phyloP scores from a whole-genome alignment of 1,284 basidiomycete species.

The Sporisorium scitamineum region DNA sequence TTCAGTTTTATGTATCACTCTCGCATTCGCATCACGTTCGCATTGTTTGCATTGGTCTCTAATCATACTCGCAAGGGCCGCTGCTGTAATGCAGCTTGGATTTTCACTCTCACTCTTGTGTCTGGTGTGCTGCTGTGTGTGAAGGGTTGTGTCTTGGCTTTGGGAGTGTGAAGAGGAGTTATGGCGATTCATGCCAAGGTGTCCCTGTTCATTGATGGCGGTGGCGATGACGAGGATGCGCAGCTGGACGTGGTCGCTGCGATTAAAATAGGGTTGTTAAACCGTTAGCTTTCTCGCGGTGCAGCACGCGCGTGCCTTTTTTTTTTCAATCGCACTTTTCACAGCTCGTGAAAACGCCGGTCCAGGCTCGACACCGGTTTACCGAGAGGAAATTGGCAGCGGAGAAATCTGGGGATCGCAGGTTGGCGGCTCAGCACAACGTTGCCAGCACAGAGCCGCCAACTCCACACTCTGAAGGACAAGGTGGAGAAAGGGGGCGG shows the following conservation, averaged over 20 bases:
- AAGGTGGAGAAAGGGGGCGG: not conserved
- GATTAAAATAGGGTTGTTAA: not conserved
- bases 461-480: not conserved
- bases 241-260: not conserved
- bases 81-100: conserved; percentile 6
- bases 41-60: conserved; percentile 7
- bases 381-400: not conserved
- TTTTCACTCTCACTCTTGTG: not conserved
- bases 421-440: not conserved
- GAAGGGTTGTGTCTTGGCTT: not conserved
- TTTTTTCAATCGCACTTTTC: not conserved
- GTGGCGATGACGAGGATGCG: not conserved
- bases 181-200: too few species aligned
- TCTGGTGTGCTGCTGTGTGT: not conserved
- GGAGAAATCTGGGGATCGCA: not conserved
- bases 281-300: not conserved
- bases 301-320: too few species aligned
- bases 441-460: not conserved
- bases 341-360: not conserved
- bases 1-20: not conserved
- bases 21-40: conserved; percentile 2
- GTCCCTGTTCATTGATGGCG: not conserved
- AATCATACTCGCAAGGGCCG: conserved; percentile 11
- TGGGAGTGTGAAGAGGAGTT: too few species aligned
- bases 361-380: not conserved